Base-by-base conservation (phyloP, 2,329 filamentous ascomycete genomes). In the Ophidiomyces ophidiicola region DNA sequence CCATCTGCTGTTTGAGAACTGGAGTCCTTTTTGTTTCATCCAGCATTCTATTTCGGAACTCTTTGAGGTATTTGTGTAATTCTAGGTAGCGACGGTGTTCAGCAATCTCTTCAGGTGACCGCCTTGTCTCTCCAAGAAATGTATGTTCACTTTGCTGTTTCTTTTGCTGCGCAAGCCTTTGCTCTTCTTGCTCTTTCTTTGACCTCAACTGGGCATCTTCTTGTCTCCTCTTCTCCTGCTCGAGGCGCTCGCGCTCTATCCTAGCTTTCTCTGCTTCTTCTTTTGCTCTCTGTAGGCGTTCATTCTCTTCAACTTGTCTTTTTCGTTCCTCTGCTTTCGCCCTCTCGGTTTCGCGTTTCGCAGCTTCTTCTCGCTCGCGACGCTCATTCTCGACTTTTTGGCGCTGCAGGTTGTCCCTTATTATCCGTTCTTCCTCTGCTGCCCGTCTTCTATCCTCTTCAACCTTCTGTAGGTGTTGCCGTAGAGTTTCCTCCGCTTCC, bases 1-100 rank as follows among this genome's bases (percentile, higher is more conserved):
- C 80, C 53, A 84, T 70, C 24, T 73, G 70, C 36, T 69, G 67
- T 57, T 83, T 84, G 19, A 86, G 60, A 1, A 53, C 59, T 47
- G 56, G 50, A 56, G 78, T 73, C 15, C 65, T 62, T 50, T 76
- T 74, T 3, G 67, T 67, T 48, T 78, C 67, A 3, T 69, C 60
- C 2, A 55, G 52, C 37, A 82, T 61, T 24, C 70, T 67, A 43
- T 72, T 55, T 10, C 74, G 65, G 47, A 77, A 58, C 5, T 63
- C 53, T 53, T 78, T 92, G 17, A 92, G 67, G 28, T 72, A 74
- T 44, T 74, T 67, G 53, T 88, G 82, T 18, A 90, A 58, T 15
- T 66, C 59, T 1, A 70, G 51, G 49, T 74, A 76, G 20, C 62
- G 61, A 17, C 60, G 45, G 26, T 73, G 70, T 14, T 62, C 53